phyloP scores from a whole-genome alignment of 129 eudicot genomes.

The Pulicaria dysenterica region DNA sequence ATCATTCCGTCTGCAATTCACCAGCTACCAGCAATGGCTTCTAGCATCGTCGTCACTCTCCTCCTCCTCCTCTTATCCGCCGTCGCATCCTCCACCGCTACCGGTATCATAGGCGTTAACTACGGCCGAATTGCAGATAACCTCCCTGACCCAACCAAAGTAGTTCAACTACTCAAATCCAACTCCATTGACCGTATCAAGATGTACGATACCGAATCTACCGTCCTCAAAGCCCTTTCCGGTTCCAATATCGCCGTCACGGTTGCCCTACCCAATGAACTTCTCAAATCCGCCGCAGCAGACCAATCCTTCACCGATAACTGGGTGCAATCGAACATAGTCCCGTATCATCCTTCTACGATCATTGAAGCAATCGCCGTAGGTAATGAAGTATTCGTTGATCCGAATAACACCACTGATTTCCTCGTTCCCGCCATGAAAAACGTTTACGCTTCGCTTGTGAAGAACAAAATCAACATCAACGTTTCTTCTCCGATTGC shows the following conservation, averaged over 20 bases:
- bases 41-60: background rate
- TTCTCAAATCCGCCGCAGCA: conserved; percentile 71
- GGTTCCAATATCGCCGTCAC: conserved; percentile 64
- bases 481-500: conserved; percentile 85
- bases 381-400: conserved; percentile 85
- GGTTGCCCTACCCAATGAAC: conserved; percentile 79
- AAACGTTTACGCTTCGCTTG: conserved; percentile 59
- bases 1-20: background rate
- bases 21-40: conserved; percentile 18
- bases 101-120: conserved; percentile 73
- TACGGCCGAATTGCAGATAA: conserved; percentile 83
- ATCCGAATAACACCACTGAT: conserved; percentile 54
- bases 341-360: conserved; percentile 60
- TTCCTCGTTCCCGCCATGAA: conserved; percentile 86
- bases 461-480: conserved; percentile 44
- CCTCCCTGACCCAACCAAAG: conserved; percentile 75
- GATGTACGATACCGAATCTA: conserved; percentile 72
- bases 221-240: conserved; percentile 76
- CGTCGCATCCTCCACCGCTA: conserved; percentile 27
- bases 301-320: conserved; percentile 67
- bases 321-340: conserved; percentile 66
- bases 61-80: conserved; percentile 11
- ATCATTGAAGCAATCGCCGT: conserved; percentile 73
- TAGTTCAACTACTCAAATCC: conserved; percentile 73
- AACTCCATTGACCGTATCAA: conserved; percentile 59